Percentiles rank a stretch among this genome's conserved stretches.
Evolutionary conservation across 495 filamentous ascomycete genomes (phyloP).

Genomic region (Daldinia grandis): DNA sequence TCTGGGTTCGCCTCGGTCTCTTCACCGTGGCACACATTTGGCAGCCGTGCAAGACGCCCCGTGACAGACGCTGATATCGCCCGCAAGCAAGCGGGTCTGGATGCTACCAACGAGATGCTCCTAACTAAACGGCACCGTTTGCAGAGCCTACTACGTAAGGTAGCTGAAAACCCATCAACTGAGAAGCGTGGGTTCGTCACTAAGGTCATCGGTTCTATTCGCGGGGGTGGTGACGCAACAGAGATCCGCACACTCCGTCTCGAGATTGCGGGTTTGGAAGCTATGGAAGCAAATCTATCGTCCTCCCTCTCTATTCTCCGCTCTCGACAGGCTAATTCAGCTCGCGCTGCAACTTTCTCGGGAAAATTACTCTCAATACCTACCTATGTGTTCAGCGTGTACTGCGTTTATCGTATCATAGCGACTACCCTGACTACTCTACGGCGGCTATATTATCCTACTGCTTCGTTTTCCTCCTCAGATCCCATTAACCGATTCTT

Average conservation of each 20-base stretch:
- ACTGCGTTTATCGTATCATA: conserved; percentile 78
- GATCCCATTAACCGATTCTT: conserved; percentile 82
- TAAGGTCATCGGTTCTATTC: conserved; percentile 71
- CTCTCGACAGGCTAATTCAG: conserved; percentile 64
- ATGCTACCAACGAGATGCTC: conserved; percentile 79
- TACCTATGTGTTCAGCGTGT: conserved; percentile 73
- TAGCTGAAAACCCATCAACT: conserved; percentile 53
- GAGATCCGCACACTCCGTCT: conserved; percentile 71
- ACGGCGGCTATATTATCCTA: conserved; percentile 59
- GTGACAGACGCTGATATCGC: conserved; percentile 75
- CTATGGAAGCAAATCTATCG: conserved; percentile 73
- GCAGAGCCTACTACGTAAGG: conserved; percentile 69
- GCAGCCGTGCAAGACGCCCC: conserved; percentile 60
- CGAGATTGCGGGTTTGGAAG: conserved; percentile 80
- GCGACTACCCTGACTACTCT: conserved; percentile 70
- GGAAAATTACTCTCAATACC: conserved; percentile 66
- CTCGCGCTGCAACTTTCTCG: conserved; percentile 66
- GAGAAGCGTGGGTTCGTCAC: conserved; percentile 67
- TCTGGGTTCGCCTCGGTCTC: conserved; percentile 85
- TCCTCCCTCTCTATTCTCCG: conserved; percentile 67
- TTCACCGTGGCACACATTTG: conserved; percentile 82
- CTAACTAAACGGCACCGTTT: conserved; percentile 72
- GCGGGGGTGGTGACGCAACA: conserved; percentile 66
- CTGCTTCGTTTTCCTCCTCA: conserved; percentile 68
- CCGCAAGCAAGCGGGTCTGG: conserved; percentile 75